Evolutionary conservation across 805 yeast species (phyloP), one percentile per base, ranked within the genome.

Genomic region (Cyberlindnera mycetangii): DNA sequence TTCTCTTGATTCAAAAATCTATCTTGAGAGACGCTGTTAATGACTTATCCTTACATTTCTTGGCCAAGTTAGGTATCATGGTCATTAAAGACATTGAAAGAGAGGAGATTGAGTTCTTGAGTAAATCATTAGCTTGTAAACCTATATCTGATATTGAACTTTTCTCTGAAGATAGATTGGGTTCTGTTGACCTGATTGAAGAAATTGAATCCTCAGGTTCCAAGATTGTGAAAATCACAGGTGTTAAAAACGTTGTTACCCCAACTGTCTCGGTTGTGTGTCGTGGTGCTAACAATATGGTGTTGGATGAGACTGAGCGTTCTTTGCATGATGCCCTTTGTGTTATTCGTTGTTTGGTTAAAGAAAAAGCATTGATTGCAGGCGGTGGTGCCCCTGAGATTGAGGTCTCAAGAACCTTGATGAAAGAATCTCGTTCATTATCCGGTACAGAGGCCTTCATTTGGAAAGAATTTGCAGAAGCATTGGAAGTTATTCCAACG

Each of bases 371-470:
- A 58, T 87, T 97, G 61, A 89, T 93, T 69, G 97, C 98, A 12
- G 99, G 99, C 58, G 99, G 99, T 52, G 99, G 98, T 58, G 98
- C 99, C 6, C 96, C 98, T 37, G 99, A 92, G 62, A 83, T 93
- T 95, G 76, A 89, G 58, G 92, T 93, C 95, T 85, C 97, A 10
- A 87, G 87, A 67, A 96, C 97, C 11, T 96, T 93, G 61, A 86
- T 84, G 64, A 90, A 83, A 58, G 83, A 85, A 33, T 97, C 98
- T 49, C 92, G 92, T 70, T 83, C 85, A 58, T 81, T 96, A 5
- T 72, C 93, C 41, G 99, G 99, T 3, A 81, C 93, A 42, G 98
- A 92, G 66, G 83, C 96, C 2, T 59, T 56, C 42, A 52, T 59
- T 36, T 59, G 58, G 59, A 51, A 53, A 41, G 63, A 55, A 41